Base-by-base conservation (phyloP, 2,329 filamentous ascomycete species). In the Claviceps purpurea region DNA sequence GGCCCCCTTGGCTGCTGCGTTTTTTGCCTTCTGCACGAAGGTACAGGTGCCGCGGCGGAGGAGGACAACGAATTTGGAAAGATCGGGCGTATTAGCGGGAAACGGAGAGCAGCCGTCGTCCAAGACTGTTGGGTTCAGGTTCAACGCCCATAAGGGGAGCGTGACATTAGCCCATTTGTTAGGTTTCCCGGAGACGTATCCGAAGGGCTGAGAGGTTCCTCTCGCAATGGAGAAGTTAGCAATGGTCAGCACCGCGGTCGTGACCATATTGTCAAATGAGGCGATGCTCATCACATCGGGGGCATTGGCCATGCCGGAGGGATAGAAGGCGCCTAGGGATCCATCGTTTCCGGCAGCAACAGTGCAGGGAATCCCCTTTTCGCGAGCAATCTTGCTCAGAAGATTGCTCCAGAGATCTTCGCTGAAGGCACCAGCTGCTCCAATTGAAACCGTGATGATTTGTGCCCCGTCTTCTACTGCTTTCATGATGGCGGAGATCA, bases 21-120 rank as follows among this genome's bases (percentile, higher is more conserved):
- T 49, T 1, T 18, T 22, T 5, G 40, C 49, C 38, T 52, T 51
- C 22, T 30, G 30, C 3, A 10, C 14, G 8, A 24, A 59, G 1
- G 69, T 70, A 61, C 77, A 81, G 34, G 64, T 71, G 51, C 77
- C 77, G 30, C 75, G 71, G 42, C 74, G 74, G 47, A 82, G 65
- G 4, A 82, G 70, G 4, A 79, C 76, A 47, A 82, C 70, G 50
- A 73, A 67, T 24, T 66, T 66, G 5, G 72, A 72, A 18, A 83
- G 69, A 58, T 79, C 71, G 3, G 76, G 75, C 1, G 73, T 75
- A 52, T 68, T 65, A n/a, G 64, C 68, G 4, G 76, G 73, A 39
- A 73, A 68, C 11, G 75, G 63, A 4, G 67, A 58, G 58, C 79
- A 82, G 14, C 67, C 75, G 56, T 76, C 70, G 44, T 69, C 69